Evolutionary conservation across 2,329 filamentous ascomycete species (phyloP).

Genomic region (Curvularia sp.): DNA sequence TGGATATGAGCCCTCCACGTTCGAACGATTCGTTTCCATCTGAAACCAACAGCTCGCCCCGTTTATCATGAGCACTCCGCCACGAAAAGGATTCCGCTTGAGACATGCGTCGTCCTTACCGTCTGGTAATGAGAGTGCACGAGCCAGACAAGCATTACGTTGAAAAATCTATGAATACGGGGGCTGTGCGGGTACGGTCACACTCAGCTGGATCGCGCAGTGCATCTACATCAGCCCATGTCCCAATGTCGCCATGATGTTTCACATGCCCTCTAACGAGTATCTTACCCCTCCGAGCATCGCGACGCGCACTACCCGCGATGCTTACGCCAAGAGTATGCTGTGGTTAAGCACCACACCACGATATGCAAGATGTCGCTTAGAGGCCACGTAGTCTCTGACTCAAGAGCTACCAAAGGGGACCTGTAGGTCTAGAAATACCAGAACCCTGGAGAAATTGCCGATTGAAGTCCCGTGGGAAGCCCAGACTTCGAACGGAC

Average conservation of each 20-base stretch:
- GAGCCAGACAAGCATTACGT: background rate
- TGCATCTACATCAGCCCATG: background rate
- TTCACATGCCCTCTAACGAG: background rate
- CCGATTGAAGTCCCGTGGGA: background rate
- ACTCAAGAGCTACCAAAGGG: background rate
- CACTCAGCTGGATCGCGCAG: slow-evolving; percentile 1
- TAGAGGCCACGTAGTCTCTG: slow-evolving; percentile 1
- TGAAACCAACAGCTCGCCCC: background rate
- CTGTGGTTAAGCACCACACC: background rate
- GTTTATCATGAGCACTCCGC: background rate
- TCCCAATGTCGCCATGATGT: background rate
- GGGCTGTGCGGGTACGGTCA: background rate
- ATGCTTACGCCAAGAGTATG: slow-evolving; percentile 8
- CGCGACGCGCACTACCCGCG: slow-evolving; percentile 4
- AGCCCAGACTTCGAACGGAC: background rate
- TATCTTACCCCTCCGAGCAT: slow-evolving; percentile 6
- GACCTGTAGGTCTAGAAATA: background rate
- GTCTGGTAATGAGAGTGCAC: background rate
- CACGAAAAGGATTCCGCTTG: background rate
- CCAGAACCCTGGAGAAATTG: background rate
- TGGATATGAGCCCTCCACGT: slow-evolving; percentile 9
- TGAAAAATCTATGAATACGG: background rate
- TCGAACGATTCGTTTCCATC: slow-evolving; percentile 9
- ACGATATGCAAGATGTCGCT: background rate
- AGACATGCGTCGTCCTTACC: background rate